Evolutionary conservation across 805 yeast species (phyloP), one percentile per base, ranked within the genome.

Genomic region (Saccharomycopsis sp.): DNA sequence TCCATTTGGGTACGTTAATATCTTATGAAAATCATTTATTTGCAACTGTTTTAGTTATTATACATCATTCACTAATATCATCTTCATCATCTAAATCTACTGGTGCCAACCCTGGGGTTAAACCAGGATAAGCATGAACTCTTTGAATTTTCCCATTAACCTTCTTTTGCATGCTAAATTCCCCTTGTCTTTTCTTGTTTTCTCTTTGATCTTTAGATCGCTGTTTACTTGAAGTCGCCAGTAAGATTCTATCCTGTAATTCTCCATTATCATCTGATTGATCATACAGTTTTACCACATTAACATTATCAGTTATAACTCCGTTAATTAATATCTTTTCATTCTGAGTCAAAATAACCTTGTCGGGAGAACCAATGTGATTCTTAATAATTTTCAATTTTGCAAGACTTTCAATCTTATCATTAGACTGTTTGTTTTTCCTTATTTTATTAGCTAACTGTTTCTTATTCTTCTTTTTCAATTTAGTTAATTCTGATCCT

Each of bases 31-130:
- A n/a, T n/a, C n/a, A n/a, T n/a, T n/a, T n/a, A n/a, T n/a, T n/a
- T n/a, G n/a, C n/a, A n/a, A 26, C 13, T 26, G 29, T 26, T 13
- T 26, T 26, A 14, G 19, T 14, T 32, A n/a, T 16, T n/a, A 32
- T 32, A 7, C 13, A 32, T n/a, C n/a, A 32, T 13, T 16, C 36
- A 8, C n/a, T n/a, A 32, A 32, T 47, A 13, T 59, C 63, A 21
- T 72, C 77, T 46, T 76, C 79, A 53, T 77, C 81, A 36, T 75
- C 72, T 52, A 70, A 66, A 28, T 79, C 89, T 20, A 85, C 88
- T 26, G 93, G 93, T 1, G 93, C 94, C 61, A 85, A 70, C 51
- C 94, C 94, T 1, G 93, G 94, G 0, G 94, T 85, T 44, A 85
- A 67, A 22, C 93, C 90, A 33, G 85, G 64, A 48, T 62, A 68